phyloP scores from a whole-genome alignment of 345 rosid genomes.

The Acer negundo region DNA sequence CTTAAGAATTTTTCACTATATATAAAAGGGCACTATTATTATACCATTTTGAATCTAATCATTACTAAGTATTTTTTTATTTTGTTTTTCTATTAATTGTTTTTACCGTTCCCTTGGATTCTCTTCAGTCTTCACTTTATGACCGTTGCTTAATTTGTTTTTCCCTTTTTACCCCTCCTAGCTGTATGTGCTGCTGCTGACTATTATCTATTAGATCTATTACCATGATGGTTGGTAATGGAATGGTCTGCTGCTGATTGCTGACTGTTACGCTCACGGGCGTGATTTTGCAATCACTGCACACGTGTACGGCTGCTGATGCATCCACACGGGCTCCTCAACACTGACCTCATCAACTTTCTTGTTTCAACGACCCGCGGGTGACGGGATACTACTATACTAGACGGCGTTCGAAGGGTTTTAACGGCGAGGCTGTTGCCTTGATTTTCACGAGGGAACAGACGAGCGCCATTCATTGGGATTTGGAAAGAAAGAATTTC shows the following conservation, averaged over 20 bases:
- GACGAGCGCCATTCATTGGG: slow-evolving; percentile 10
- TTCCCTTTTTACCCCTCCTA: slow-evolving; percentile 22
- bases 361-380: background rate
- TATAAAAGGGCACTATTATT: background rate
- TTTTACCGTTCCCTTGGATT: slow-evolving; percentile 21
- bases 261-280: slow-evolving; percentile 20
- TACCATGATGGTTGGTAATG: too few relatives aligned
- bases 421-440: slow-evolving; percentile 1
- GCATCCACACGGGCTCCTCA: slow-evolving; percentile 21
- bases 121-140: slow-evolving; percentile 5
- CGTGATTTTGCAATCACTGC: background rate
- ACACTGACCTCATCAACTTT: too few relatives aligned
- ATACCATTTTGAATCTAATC: background rate
- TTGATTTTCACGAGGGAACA: slow-evolving; percentile 8
- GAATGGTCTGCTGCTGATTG: background rate
- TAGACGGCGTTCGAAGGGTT: background rate
- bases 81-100: background rate
- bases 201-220: too few relatives aligned
- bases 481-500: background rate
- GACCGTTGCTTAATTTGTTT: slow-evolving; percentile 1
- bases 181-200: background rate
- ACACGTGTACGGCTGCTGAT: slow-evolving; percentile 30
- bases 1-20: too few relatives aligned
- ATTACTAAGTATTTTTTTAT: background rate
- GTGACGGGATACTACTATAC: background rate